Evolutionary conservation across 1,139 yeast species (phyloP).

Genomic region (Magnusiomyces ingens): DNA sequence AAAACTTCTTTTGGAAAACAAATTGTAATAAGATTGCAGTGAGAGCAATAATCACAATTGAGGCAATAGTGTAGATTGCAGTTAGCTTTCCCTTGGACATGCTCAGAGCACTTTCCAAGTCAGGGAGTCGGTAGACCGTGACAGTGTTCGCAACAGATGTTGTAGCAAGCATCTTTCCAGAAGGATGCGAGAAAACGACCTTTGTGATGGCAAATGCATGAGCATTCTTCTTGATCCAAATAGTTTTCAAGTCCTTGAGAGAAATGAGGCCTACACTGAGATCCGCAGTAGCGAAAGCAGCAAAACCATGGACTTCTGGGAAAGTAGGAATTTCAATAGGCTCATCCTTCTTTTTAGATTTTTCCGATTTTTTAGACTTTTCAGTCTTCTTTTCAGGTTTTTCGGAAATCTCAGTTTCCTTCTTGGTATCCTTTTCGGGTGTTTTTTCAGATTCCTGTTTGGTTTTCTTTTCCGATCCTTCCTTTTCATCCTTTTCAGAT

Average conservation of each 20-base stretch:
- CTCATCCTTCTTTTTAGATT: too few species aligned
- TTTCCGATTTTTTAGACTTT: too few species aligned
- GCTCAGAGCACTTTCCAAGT: constrained; percentile 34
- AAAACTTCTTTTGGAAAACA: constrained; percentile 31
- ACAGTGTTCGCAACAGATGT: constrained; percentile 78
- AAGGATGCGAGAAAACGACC: constrained; percentile 55
- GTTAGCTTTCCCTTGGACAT: constrained; percentile 24
- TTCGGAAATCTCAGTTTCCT: too few species aligned
- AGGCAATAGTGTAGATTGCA: constrained; percentile 41
- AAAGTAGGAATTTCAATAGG: too few species aligned
- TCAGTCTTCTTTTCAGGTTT: too few species aligned
- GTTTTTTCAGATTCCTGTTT: too few species aligned
- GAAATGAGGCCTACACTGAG: constrained; percentile 55
- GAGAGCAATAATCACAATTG: constrained; percentile 41
- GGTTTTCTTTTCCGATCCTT: too few species aligned
- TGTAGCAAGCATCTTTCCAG: constrained; percentile 63
- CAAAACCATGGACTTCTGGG: constrained; percentile 33
- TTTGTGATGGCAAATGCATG: constrained; percentile 80
- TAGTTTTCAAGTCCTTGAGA: constrained; percentile 44
- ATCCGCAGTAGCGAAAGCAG: constrained; percentile 74
- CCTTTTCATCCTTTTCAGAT: too few species aligned
- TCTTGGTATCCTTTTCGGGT: too few species aligned
- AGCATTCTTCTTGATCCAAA: constrained; percentile 50
- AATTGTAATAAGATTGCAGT: constrained; percentile 37
- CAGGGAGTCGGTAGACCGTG: constrained; percentile 55